Evolutionary conservation across 2,329 filamentous ascomycete genomes (phyloP), one percentile per base, ranked within the genome.

Genomic region (Beauveria sp.): DNA sequence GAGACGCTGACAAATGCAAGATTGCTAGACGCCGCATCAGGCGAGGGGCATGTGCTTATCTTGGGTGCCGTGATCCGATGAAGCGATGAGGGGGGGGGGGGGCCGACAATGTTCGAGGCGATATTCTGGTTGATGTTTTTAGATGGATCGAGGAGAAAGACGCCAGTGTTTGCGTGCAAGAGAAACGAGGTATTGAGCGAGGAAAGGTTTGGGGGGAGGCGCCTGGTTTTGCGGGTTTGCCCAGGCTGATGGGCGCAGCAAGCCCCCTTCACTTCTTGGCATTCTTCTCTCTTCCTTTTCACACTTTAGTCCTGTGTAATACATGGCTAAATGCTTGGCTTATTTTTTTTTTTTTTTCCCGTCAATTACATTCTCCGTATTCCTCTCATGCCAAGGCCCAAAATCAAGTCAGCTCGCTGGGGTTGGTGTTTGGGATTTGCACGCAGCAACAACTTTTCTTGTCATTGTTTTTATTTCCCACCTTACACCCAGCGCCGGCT

Each of bases 1-100:
- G 59, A 55, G 59, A 51, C 59, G 51, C 52, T 61, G 58, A 60
- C 58, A 55, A 49, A 49, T 60, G 51, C 43, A 59, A 40, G 34
- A 38, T 60, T 42, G 50, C 50, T 54, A 60, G 50, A 60, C 42
- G 58, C 40, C 58, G 24, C 58, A 59, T 59, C 9, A 28, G 49
- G 57, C 57, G 57, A 46, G n/a, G 38, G 38, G 14, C 26, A 24
- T 14, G 3, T 43, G 14, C 18, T 24, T 3, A n/a, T 45, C 12
- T 38, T 16, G 47, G 34, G 18, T 30, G 26, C 22, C 24, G 47
- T 52, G 47, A 24, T 52, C 47, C 24, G 4, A 51, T 49, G 34
- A 20, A 20, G 18, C 9, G 47, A 58, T 16, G 22, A 30, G 9
- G 18, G 42, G 8, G 20, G 20, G n/a, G 18, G 42, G 8, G 20